These are phyloP conservation scores for Lycium ferocissimum DNA, from an alignment of 257 asterid genomes.

Conservation along the genomic window DNA sequence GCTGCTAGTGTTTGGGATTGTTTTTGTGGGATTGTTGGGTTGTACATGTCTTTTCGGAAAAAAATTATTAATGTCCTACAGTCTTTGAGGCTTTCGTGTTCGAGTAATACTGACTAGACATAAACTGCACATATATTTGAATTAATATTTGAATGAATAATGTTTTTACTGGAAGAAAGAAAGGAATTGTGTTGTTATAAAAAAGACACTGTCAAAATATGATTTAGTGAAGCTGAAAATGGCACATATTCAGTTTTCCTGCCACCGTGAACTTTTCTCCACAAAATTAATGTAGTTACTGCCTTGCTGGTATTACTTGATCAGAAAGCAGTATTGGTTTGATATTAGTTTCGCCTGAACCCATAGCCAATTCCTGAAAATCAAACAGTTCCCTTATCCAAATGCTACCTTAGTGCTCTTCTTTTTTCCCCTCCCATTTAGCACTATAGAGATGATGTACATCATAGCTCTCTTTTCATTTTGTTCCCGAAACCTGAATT, in stretches of 20 bases:
- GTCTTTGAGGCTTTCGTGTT: not conserved
- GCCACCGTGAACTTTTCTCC: not conserved
- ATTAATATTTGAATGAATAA: not conserved
- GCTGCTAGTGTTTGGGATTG: not conserved
- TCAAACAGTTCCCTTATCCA: not conserved
- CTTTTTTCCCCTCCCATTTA: too few species aligned
- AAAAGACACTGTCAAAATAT: too few species aligned
- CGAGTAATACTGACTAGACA: not conserved
- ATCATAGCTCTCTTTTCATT: not conserved
- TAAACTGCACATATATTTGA: not conserved
- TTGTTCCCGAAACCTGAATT: not conserved
- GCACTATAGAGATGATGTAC: not conserved
- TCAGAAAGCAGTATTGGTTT: not conserved
- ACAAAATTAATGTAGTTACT: not conserved
- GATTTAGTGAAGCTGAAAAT: too few species aligned
- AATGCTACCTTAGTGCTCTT: not conserved
- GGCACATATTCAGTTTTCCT: not conserved
- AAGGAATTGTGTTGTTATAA: too few species aligned
- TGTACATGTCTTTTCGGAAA: not conserved
- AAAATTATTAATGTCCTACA: not conserved
- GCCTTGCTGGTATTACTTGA: too few species aligned
- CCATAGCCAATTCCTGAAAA: not conserved
- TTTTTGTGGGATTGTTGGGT: not conserved
- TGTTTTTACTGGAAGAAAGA: not conserved
- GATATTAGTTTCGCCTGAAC: not conserved